Evolutionary conservation across 371 early-diverging fungal genomes (phyloP).

Genomic region (Blastocladiella emersonii): DNA sequence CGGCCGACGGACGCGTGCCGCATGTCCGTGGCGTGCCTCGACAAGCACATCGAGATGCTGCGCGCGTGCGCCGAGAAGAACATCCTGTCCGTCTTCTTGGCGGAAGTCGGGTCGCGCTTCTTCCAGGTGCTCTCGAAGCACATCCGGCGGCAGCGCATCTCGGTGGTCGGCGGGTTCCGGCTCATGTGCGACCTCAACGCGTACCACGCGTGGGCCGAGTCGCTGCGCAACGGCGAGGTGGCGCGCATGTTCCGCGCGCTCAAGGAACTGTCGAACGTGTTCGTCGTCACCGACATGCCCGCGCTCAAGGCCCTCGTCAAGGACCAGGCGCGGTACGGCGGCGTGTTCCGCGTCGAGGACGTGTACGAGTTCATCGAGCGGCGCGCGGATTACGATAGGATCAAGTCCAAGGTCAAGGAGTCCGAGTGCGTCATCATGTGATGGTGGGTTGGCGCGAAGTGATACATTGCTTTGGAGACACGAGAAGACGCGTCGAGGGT

Average conservation of each 20-base stretch:
- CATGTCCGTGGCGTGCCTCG: conserved; percentile 61
- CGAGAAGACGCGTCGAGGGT: too few relatives aligned
- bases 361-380: conserved; percentile 78
- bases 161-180: conserved; percentile 62
- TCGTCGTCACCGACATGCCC: conserved; percentile 62
- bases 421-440: conserved; percentile 39
- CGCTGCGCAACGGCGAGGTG: conserved; percentile 52
- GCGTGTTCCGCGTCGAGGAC: conserved; percentile 72
- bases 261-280: conserved; percentile 83
- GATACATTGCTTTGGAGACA: too few relatives aligned
- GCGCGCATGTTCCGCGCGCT: conserved; percentile 69
- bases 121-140: conserved; percentile 72
- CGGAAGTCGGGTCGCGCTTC: conserved; percentile 71
- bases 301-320: conserved; percentile 73
- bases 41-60: conserved; percentile 55
- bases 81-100: conserved; percentile 77
- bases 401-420: conserved; percentile 66
- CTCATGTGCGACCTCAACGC: conserved; percentile 76
- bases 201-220: conserved; percentile 50
- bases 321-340: conserved; percentile 68
- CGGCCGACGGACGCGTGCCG: conserved; percentile 53
- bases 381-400: conserved; percentile 72
- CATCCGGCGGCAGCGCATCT: conserved; percentile 59
- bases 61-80: conserved; percentile 46
- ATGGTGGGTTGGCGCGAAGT: too few relatives aligned